Evolutionary conservation across 148 eudicot species (phyloP).

Genomic region (Diospyros kaki): DNA sequence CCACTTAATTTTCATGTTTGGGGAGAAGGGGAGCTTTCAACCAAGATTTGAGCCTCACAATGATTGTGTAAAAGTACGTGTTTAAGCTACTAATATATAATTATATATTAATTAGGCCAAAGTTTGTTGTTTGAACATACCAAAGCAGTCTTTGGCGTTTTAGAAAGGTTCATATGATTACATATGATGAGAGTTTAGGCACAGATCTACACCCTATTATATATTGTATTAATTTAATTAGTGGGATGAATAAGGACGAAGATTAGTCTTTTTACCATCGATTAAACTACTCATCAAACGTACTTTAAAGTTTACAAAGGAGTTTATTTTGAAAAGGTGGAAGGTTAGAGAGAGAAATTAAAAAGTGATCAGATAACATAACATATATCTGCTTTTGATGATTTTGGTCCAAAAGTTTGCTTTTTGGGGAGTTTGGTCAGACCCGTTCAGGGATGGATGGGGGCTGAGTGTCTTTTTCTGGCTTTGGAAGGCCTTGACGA

Average conservation of each 20-base stretch:
- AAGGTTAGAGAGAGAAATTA: background rate
- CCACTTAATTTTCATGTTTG: background rate
- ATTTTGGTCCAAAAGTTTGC: background rate
- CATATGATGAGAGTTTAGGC: slow-evolving; percentile 2
- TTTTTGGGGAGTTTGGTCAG: slow-evolving; percentile 11
- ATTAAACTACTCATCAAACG: background rate
- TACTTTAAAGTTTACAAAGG: background rate
- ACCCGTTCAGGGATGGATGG: slow-evolving; percentile 11
- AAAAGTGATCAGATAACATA: background rate
- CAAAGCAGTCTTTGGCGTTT: too few relatives aligned
- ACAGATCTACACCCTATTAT: slow-evolving; percentile 5
- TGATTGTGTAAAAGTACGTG: background rate
- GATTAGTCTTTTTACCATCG: background rate
- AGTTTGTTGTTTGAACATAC: background rate
- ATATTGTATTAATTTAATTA: background rate
- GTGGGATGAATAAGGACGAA: background rate
- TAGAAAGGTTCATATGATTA: background rate
- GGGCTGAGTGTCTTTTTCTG: background rate
- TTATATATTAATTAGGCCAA: background rate
- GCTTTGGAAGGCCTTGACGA: background rate
- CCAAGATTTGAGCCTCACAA: background rate
- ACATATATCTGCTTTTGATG: slow-evolving; percentile 6
- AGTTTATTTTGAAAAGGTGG: background rate
- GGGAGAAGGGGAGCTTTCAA: background rate
- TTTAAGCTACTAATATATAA: background rate